These are phyloP conservation scores for Sarcocystis neurona DNA, from an alignment of 169 alveolate genomes.

Conservation along the genomic window DNA sequence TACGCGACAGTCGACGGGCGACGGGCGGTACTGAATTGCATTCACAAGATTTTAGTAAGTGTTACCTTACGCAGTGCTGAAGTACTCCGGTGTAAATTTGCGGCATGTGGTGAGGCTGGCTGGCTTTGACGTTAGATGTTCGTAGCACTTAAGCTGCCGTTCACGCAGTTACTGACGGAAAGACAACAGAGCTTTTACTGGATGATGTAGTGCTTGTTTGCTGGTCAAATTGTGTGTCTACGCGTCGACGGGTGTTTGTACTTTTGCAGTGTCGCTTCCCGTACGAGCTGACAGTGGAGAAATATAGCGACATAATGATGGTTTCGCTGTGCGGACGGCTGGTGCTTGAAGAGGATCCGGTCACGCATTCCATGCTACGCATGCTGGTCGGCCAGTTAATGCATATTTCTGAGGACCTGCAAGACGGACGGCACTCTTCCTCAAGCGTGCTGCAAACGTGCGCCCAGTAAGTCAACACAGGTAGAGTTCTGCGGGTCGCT, in stretches of 20 bases:
- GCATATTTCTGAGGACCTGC: slow-evolving; percentile 42
- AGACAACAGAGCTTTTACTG: neutral
- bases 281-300: slow-evolving; percentile 44
- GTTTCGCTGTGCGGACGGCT: slow-evolving; percentile 51
- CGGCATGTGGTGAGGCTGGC: neutral
- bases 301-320: slow-evolving; percentile 52
- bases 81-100: neutral
- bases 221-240: no score
- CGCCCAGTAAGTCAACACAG: no score
- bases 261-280: slow-evolving; percentile 56
- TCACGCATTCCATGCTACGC: slow-evolving; percentile 53
- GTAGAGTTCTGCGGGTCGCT: no score
- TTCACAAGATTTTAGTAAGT: slow-evolving; percentile 59
- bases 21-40: slow-evolving; percentile 55
- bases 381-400: slow-evolving; percentile 34
- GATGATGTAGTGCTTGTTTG: neutral
- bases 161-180: neutral
- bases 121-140: neutral
- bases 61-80: neutral
- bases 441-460: no score
- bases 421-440: slow-evolving; percentile 30
- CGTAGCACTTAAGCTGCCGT: neutral
- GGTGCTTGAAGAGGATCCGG: slow-evolving; percentile 51
- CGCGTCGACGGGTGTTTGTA: no score
- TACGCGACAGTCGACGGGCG: slow-evolving; percentile 60